Evolutionary conservation across 1,284 basidiomycete genomes (phyloP).

Genomic region (Naganishia sp.): DNA sequence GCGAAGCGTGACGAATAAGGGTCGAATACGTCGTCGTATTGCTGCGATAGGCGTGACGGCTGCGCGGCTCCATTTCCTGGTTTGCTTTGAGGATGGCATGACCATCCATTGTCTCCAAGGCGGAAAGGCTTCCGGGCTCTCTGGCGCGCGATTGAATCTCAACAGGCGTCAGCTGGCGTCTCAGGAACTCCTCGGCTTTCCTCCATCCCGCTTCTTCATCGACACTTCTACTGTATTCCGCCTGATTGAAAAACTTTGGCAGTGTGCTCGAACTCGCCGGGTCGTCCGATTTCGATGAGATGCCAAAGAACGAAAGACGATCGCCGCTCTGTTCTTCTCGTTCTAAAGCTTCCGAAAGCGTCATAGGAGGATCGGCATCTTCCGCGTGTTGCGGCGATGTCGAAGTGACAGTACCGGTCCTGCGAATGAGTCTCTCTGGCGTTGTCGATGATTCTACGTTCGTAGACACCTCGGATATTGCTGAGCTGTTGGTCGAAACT

Average conservation of each 20-base stretch:
- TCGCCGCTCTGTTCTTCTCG: constrained; percentile 26
- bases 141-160: background rate
- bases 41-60: constrained; percentile 11
- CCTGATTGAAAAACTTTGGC: constrained; percentile 24
- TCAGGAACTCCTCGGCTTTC: constrained; percentile 23
- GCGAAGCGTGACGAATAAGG: constrained; percentile 17
- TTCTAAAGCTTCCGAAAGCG: constrained; percentile 26
- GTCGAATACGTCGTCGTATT: constrained; percentile 25
- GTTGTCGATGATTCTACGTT: background rate
- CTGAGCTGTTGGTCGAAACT: background rate
- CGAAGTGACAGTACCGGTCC: constrained; percentile 20
- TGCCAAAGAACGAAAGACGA: constrained; percentile 29
- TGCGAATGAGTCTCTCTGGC: background rate
- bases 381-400: constrained; percentile 12
- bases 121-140: background rate
- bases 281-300: constrained; percentile 1
- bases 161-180: background rate
- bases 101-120: background rate
- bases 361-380: constrained; percentile 30
- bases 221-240: constrained; percentile 1
- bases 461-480: background rate
- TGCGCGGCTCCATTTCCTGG: background rate
- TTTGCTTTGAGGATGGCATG: background rate
- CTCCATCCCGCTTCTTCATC: background rate
- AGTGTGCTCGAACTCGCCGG: background rate